A percentile compares a stretch with the other conserved stretches of the same genome.
phyloP scores from a whole-genome alignment of 2,329 filamentous ascomycete species.

The Lecanoromycetidae sp. region DNA sequence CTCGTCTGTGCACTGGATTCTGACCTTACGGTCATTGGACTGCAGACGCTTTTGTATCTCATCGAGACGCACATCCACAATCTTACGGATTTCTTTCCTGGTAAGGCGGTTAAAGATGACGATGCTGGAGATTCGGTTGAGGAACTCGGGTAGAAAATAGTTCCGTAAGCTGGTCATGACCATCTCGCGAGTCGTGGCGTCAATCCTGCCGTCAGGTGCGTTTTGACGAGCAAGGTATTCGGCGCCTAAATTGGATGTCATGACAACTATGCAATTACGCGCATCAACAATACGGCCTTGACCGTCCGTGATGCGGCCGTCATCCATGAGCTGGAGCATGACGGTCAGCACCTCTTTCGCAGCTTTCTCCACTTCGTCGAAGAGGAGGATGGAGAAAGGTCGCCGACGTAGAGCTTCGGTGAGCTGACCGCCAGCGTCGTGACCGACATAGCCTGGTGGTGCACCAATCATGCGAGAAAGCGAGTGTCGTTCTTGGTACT shows the following conservation, averaged over 20 bases:
- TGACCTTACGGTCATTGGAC: conserved; percentile 72
- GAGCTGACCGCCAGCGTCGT: conserved; percentile 89
- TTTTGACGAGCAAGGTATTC: conserved; percentile 79
- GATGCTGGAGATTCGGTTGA: conserved; percentile 90
- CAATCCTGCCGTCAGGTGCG: conserved; percentile 70
- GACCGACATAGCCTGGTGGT: conserved; percentile 90
- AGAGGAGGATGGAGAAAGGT: conserved; percentile 94
- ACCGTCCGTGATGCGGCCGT: conserved; percentile 94
- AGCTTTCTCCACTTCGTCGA: conserved; percentile 97
- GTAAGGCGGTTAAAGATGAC: conserved; percentile 98
- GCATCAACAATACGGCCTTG: conserved; percentile 92
- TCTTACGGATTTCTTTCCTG: conserved; percentile 78
- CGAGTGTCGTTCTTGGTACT: conserved; percentile 95
- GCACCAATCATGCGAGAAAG: conserved; percentile 96
- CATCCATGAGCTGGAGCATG: conserved; percentile 97
- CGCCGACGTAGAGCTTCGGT: conserved; percentile 88
- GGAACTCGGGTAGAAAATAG: conserved; percentile 96
- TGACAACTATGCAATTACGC: conserved; percentile 96
- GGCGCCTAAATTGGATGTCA: conserved; percentile 95
- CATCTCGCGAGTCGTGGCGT: conserved; percentile 70
- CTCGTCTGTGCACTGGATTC: conserved; percentile 68
- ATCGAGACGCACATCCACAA: conserved; percentile 75
- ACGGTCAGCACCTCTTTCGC: conserved; percentile 96
- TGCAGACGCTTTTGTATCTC: conserved; percentile 90
- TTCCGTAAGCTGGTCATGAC: conserved; percentile 84